Evolutionary conservation across 345 rosid species (phyloP).

Genomic region (Arabidopsis suecica): DNA sequence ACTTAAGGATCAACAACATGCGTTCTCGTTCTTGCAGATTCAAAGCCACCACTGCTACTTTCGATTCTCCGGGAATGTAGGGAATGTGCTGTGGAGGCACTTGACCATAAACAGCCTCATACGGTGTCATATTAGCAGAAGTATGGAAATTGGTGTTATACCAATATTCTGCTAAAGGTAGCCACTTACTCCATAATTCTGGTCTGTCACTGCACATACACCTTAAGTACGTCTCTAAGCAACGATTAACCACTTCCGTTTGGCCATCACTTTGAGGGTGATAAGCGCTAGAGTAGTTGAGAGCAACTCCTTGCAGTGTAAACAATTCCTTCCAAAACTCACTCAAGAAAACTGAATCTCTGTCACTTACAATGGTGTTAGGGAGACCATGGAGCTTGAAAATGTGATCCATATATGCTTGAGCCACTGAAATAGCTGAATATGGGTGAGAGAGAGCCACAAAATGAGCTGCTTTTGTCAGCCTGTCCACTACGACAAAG

Average conservation of each 20-base stretch:
- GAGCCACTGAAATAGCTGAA: neutral
- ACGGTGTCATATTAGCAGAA: too few relatives aligned
- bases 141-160: too few relatives aligned
- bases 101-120: too few relatives aligned
- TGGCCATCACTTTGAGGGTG: neutral
- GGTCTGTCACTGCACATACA: neutral
- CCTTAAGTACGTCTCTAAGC: neutral
- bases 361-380: neutral
- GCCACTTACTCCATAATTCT: too few relatives aligned
- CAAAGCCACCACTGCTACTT: too few relatives aligned
- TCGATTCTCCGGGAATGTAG: too few relatives aligned
- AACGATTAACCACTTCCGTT: neutral
- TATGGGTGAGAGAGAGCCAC: neutral
- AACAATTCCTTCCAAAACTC: neutral
- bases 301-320: accelerated
- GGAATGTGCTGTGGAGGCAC: too few relatives aligned
- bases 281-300: neutral
- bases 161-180: too few relatives aligned
- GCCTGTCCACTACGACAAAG: neutral
- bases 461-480: neutral
- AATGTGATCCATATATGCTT: neutral
- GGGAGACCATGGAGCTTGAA: neutral
- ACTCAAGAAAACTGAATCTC: accelerated
- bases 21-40: too few relatives aligned
- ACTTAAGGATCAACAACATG: too few relatives aligned